A percentile compares a stretch with the other conserved stretches of the same genome.
Conservation (phyloP, 192 early-diverging fungal species). For the Dimargaris xerosporica region DNA sequence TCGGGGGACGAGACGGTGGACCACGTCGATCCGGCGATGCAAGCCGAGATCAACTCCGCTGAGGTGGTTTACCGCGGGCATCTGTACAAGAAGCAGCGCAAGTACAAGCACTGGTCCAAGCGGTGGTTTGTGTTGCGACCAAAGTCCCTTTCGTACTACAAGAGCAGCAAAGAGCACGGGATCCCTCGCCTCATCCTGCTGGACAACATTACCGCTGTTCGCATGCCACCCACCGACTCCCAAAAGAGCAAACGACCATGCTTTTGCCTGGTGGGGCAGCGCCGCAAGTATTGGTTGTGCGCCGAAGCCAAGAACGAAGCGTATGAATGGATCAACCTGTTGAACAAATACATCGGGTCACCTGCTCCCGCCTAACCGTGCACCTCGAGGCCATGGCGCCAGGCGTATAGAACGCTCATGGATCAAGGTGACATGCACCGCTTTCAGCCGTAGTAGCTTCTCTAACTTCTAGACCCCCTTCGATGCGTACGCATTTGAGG, state of each 20-base stretch:
- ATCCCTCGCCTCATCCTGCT: constrained; percentile 28
- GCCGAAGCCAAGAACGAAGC: neutral
- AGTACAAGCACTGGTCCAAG: constrained; percentile 30
- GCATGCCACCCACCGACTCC: constrained; percentile 25
- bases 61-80: constrained; percentile 25
- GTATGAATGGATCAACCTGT: neutral
- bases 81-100: constrained; percentile 26
- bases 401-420: too few relatives aligned
- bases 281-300: constrained; percentile 30
- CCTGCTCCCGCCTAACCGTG: too few relatives aligned
- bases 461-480: too few relatives aligned
- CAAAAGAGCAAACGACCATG: constrained; percentile 26
- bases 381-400: too few relatives aligned
- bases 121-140: constrained; percentile 33
- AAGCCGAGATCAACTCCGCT: neutral
- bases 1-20: neutral
- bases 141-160: constrained; percentile 30
- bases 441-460: too few relatives aligned
- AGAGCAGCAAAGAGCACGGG: constrained; percentile 24
- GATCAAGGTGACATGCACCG: too few relatives aligned
- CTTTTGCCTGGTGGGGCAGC: constrained; percentile 23
- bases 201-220: constrained; percentile 22
- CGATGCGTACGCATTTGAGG: too few relatives aligned
- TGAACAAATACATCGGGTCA: neutral
- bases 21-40: neutral